Conservation (phyloP, 1,284 basidiomycete species). For the Leccinum insigne region DNA sequence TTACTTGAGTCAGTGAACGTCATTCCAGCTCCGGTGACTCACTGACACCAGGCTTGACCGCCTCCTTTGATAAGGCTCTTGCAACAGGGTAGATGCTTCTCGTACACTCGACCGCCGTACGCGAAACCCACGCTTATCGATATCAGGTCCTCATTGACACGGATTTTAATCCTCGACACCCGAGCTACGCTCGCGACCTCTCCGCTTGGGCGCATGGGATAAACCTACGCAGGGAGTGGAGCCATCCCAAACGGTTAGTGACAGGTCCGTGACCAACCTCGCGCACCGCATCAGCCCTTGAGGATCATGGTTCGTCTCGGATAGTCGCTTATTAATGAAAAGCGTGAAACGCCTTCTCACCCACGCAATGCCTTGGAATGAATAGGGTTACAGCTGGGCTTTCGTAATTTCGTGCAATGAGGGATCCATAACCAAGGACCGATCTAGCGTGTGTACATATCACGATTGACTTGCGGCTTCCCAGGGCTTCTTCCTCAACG, state of each 20-base stretch:
- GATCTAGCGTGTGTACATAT: slow-evolving; percentile 20
- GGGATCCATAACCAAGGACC: slow-evolving; percentile 1
- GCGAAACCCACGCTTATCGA: slow-evolving; percentile 17
- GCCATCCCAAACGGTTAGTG: neutral
- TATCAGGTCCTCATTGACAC: neutral
- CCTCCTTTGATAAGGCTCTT: slow-evolving; percentile 12
- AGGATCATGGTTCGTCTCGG: slow-evolving; percentile 12
- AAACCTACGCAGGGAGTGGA: neutral
- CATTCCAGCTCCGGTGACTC: slow-evolving; percentile 18
- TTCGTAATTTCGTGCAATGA: slow-evolving; percentile 20
- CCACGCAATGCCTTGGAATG: slow-evolving; percentile 5
- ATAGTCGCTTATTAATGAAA: slow-evolving; percentile 3
- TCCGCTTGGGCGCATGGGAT: neutral
- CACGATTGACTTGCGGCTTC: slow-evolving; percentile 35
- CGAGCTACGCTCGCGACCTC: slow-evolving; percentile 5
- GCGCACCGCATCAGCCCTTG: slow-evolving; percentile 6
- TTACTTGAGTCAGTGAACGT: slow-evolving; percentile 12
- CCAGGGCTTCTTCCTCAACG: slow-evolving; percentile 62
- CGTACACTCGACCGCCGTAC: neutral
- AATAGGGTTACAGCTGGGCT: slow-evolving; percentile 10
- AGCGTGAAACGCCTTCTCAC: slow-evolving; percentile 16
- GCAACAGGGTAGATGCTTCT: neutral
- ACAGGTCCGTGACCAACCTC: slow-evolving; percentile 5
- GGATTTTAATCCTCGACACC: slow-evolving; percentile 3
- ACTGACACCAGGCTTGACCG: slow-evolving; percentile 12